Base-by-base conservation (phyloP, 2,329 filamentous ascomycete genomes). In the Claviceps africana region DNA sequence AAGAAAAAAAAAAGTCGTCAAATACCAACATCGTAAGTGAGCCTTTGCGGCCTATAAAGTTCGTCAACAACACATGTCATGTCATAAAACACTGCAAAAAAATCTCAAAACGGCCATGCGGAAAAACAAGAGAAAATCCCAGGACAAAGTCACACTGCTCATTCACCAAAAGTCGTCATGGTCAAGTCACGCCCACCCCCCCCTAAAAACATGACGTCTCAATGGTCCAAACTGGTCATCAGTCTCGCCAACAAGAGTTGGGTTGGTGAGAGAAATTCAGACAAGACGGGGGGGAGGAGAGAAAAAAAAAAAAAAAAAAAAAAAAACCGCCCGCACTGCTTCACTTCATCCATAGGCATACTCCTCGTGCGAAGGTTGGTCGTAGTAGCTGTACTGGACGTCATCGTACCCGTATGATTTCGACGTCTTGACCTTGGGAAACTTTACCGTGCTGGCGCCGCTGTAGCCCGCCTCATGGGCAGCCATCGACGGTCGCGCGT, bases 371-470 rank as follows among this genome's bases (percentile, higher is more conserved):
- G 60, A 60, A 25, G 59, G 53, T 47, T 52, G 55, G 28, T 58
- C 55, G 52, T 65, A 59, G 48, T 54, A 57, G 57, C 59, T 64
- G 56, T 64, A 70, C 31, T 59, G 56, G n/a, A 68, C 59, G 39
- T 69, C 65, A 1, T 61, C 60, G 13, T 56, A 51, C 31, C 55
- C 55, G 51, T 63, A 68, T 11, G 52, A 8, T 56, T 62, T 66
- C 4, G 66, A 62, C 9, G 60, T 65, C 61, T 66, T 70, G 40
- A 67, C 62, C 56, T 67, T 70, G 53, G 52, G 48, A 37, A 58
- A 65, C 40, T 59, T 58, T 19, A 53, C 50, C 25, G 56, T 37
- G 44, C 56, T 55, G 25, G 52, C 58, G n/a, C 57, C 55, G 11
- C 56, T 60, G 57, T 69, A 68, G 58, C 56, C 60, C 48, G 51